Evolutionary conservation across 2,329 filamentous ascomycete species (phyloP), one percentile per base, ranked within the genome.

Genomic region (Cladosporium oxysporum): DNA sequence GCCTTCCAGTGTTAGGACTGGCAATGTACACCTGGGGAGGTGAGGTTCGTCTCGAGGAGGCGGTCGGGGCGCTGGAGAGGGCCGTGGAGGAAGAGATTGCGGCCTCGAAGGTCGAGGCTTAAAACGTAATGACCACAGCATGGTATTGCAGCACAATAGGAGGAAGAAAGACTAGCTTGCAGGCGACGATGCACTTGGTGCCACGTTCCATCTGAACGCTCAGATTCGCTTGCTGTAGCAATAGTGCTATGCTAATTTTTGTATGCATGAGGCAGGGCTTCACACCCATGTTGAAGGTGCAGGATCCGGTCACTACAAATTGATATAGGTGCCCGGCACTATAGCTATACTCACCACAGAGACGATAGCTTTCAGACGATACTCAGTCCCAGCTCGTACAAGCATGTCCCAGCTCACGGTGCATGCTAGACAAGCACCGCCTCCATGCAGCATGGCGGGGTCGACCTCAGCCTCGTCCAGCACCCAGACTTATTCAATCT

Each of bases 1-100:
- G 79, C 29, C 68, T 83, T 18, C 80, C 81, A 1, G 76, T 78
- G 7, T 66, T 81, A 21, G 78, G 79, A 5, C 68, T 82, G 33
- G 78, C 80, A 0, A 75, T 79, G 71, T 76, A 80, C 68, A 78
- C 75, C 5, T 76, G 73, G 68, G 69, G 70, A 29, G 73, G 72
- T 4, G 69, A 66, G n/a, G 78, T 78, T 63, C 71, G 71, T 12
- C 69, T 81, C 26, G 69, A 76, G 16, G 75, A 79, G 44, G 80
- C 79, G 2, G 67, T 82, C 14, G 67, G 70, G 11, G 81, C 79
- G 11, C 68, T 82, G 50, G 70, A 72, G 50, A 73, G 66, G 49
- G 77, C 76, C 6, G 75, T 80, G 6, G 72, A 72, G 26, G 75
- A 77, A 67, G 78, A 79, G 70, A 14, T 70, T 1, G 21, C 10